A percentile compares a stretch with the other conserved stretches of the same genome.
Evolutionary conservation across 2,329 filamentous ascomycete species (phyloP).

Genomic region (Nigrograna mackinnonii): DNA sequence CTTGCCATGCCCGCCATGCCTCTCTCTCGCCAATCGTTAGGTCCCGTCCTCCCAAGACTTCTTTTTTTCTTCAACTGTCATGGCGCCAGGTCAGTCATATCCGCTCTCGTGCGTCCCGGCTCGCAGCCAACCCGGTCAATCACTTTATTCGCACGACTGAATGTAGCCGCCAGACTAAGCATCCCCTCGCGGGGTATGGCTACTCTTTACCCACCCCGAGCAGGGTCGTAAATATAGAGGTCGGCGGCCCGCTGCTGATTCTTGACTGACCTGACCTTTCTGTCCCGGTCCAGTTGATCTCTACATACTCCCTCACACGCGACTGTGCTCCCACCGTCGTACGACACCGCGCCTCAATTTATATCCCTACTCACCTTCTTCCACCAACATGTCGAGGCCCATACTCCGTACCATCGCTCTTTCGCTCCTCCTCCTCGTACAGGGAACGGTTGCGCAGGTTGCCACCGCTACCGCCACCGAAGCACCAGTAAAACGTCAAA

Average conservation of each 20-base stretch:
- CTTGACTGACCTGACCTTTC: constrained; percentile 7
- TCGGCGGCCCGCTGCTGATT: constrained; percentile 23
- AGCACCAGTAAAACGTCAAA: constrained; percentile 15
- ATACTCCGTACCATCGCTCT: constrained; percentile 30
- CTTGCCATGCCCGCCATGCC: not conserved
- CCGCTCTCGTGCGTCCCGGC: constrained; percentile 18
- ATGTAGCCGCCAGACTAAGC: constrained; percentile 32
- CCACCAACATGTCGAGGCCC: constrained; percentile 13
- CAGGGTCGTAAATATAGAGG: constrained; percentile 38
- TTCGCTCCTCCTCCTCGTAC: constrained; percentile 28
- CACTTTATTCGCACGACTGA: constrained; percentile 27
- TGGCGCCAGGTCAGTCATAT: constrained; percentile 31
- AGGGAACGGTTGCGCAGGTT: constrained; percentile 22
- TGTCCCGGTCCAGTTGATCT: constrained; percentile 30
- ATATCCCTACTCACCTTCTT: constrained; percentile 16
- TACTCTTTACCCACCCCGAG: constrained; percentile 22
- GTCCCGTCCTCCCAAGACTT: constrained; percentile 25
- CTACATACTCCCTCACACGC: constrained; percentile 25
- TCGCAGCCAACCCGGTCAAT: constrained; percentile 24
- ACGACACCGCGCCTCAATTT: constrained; percentile 22
- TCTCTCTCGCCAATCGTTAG: constrained; percentile 32
- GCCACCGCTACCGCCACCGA: constrained; percentile 7
- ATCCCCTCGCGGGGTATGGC: constrained; percentile 30
- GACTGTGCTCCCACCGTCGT: constrained; percentile 28
- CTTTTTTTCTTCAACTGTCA: constrained; percentile 21